Evolutionary conservation across 108 stramenopile species (phyloP).

Genomic region (Stephanodiscus minutulus): DNA sequence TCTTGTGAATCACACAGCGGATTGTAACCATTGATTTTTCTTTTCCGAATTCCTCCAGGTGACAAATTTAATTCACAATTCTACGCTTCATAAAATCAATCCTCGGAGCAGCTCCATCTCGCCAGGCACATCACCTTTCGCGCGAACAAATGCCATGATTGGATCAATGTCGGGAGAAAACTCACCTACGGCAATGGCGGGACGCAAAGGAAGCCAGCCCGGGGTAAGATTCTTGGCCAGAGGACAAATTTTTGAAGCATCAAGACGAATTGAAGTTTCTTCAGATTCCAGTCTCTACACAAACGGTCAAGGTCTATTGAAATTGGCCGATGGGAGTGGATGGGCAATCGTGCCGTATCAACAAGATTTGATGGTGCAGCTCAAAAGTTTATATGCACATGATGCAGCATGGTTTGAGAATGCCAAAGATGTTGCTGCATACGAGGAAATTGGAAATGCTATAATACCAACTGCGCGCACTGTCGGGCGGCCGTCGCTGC

Average conservation of each 20-base stretch:
- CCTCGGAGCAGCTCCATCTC: slow-evolving; percentile 20
- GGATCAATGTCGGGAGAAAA: slow-evolving; percentile 44
- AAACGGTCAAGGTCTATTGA: slow-evolving; percentile 78
- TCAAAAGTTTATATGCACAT: slow-evolving; percentile 42
- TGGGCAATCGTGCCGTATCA: slow-evolving; percentile 84
- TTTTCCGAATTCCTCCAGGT: slow-evolving; percentile 21
- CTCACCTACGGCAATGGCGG: slow-evolving; percentile 31
- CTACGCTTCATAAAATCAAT: slow-evolving; percentile 9
- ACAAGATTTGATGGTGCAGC: slow-evolving; percentile 69
- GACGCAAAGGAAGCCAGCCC: slow-evolving; percentile 14
- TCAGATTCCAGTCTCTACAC: slow-evolving; percentile 51
- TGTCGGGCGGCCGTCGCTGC: slow-evolving; percentile 13
- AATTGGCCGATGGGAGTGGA: slow-evolving; percentile 81
- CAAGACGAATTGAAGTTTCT: slow-evolving; percentile 68
- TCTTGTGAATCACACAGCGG: neutral
- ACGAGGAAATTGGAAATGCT: slow-evolving; percentile 85
- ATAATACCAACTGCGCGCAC: slow-evolving; percentile 23
- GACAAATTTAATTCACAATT: slow-evolving; percentile 68
- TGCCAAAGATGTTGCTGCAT: slow-evolving; percentile 35
- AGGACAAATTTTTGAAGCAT: slow-evolving; percentile 85
- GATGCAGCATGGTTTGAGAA: slow-evolving; percentile 43
- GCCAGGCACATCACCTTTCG: slow-evolving; percentile 47
- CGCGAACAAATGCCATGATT: slow-evolving; percentile 58
- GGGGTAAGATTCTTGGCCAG: slow-evolving; percentile 59
- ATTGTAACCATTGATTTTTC: neutral